Evolutionary conservation across 305 asterid species (phyloP), one percentile per base, ranked within the genome.

Genomic region (Withania somnifera): DNA sequence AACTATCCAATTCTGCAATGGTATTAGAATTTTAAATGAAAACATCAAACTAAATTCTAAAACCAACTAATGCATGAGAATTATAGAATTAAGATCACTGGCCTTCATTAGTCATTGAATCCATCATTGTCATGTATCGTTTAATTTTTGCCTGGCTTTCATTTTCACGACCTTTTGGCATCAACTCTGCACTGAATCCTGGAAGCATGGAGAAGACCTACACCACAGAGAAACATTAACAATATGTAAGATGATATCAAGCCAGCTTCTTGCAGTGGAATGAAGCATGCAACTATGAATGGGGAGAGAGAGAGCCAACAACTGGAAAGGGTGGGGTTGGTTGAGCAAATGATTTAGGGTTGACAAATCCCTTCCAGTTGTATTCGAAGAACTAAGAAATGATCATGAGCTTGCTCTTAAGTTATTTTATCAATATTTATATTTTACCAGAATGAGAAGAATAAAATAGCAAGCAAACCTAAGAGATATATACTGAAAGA

Each of bases 71-170:
- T 60, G 57, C 51, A 24, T 19, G 71, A 11, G 40, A 32, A 19
- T 10, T 11, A 34, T 1, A 58, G 61, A 14, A 50, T 17, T 38
- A 11, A n/a, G n/a, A 6, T 6, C 64, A 66, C 95, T 89, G 85
- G 84, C 98, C 99, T 90, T 93, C 94, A 78, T 96, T 90, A 73
- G 98, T 96, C 99, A 94, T 96, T 13, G 99, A 96, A 85, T 96
- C 99, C 99, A 93, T 94, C 98, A 96, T 96, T 58, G 98, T 96
- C 99, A 93, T 96, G 85, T 92, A 94, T 81, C 98, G 87, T 88
- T 96, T 96, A 61, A 94, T 86, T 90, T 96, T 96, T 20, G 99
- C 89, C 82, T 93, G 98, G 86, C 98, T 94, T 89, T 96, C 98
- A 88, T 93, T 90, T 83, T 94, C 99, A 82, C 86, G 95, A 19